phyloP scores from a whole-genome alignment of 176 grass and related monocot species.

The Cenchrus americanus region DNA sequence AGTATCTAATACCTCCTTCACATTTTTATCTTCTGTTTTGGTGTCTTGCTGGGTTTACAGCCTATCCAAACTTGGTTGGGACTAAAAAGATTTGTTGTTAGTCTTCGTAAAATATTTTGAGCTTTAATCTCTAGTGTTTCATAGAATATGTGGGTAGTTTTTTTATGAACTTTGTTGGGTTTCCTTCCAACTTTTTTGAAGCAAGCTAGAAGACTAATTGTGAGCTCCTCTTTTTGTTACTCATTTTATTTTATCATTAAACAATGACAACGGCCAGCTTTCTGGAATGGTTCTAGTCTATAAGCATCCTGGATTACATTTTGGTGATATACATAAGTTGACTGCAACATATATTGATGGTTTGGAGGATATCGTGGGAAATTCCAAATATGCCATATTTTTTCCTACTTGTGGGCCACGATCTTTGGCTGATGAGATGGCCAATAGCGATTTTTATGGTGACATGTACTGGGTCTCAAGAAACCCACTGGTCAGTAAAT shows the following conservation, averaged over 20 bases:
- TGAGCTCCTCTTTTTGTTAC: constrained; percentile 7
- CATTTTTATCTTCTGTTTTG: not conserved
- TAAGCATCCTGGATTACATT: constrained; percentile 75
- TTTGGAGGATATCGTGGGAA: constrained; percentile 54
- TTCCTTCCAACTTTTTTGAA: not conserved
- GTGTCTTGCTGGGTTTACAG: not conserved
- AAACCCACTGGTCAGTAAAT: constrained; percentile 52
- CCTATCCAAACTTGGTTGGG: not conserved
- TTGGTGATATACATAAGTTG: constrained; percentile 72
- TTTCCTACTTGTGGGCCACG: constrained; percentile 59
- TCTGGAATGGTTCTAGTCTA: constrained; percentile 76
- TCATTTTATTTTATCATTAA: constrained; percentile 35
- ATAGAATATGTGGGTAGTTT: not conserved
- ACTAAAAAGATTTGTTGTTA: not conserved
- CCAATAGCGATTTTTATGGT: constrained; percentile 75
- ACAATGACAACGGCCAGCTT: constrained; percentile 65
- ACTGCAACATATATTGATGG: constrained; percentile 50
- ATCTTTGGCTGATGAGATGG: constrained; percentile 85
- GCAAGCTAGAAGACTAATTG: not conserved
- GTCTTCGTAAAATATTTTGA: not conserved
- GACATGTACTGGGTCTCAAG: constrained; percentile 79
- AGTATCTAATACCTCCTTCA: not conserved
- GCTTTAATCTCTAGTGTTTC: not conserved
- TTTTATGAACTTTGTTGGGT: not conserved
- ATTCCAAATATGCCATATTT: constrained; percentile 74